Evolutionary conservation across 768 basidiomycete species (phyloP), one percentile per base, ranked within the genome.

Genomic region (Agrocybe praecox): DNA sequence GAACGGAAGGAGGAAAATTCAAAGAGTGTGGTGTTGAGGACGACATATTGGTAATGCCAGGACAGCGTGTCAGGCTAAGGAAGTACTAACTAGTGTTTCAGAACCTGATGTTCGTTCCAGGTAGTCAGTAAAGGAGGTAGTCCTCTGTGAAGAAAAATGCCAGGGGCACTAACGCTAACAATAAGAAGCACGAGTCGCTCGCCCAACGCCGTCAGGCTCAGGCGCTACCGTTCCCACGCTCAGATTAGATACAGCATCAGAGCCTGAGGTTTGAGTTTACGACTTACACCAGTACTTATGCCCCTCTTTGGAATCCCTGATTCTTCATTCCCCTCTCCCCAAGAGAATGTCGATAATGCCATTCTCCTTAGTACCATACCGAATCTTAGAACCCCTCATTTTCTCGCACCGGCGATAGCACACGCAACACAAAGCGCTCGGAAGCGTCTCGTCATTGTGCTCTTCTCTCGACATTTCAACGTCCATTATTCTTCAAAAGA

Each of bases 401-500:
- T 83, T 61, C 82, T 92, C 45, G 75, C 78, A 1, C 70, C 81
- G 6, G 74, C 80, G 55, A 84, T 91, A 56, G 66, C 76, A 14
- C 67, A 74, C 14, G 87, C 87, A 11, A 73, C 82, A 9, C 61
- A 73, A 6, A 73, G 71, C 44, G 80, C 87, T 1, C 69, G 73
- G 6, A 67, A 79, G 17, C 73, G 76, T 11, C 84, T 92, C 63
- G 66, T 83, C 52, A 81, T 92, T 65, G 68, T 90, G 60, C 79
- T 92, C 59, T 74, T 89, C 67, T 87, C 88, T 10, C 74, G 82
- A 4, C 72, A 81, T 57, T 89, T 91, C 69, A 80, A 82, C 57
- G 61, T 71, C 46, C 60, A 63, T 11, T 52, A 53, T 49, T 33
- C 57, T 19, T 23, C 53, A 23, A 46, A 42, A 10, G 40, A 19